Conservation (phyloP, 2,329 filamentous ascomycete genomes). For the Fusarium sororula region DNA sequence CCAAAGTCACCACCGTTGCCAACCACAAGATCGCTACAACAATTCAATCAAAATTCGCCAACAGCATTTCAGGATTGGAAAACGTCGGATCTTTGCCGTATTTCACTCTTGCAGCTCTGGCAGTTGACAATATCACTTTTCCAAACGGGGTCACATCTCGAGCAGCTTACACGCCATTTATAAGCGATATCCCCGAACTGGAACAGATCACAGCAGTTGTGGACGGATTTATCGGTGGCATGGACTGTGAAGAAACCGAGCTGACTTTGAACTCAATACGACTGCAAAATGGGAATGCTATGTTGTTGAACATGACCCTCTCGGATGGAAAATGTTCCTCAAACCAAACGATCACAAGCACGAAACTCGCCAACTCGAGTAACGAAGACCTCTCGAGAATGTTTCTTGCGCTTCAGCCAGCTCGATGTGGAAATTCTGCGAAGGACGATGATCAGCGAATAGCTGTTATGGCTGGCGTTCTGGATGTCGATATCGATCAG, state of each 20-base stretch:
- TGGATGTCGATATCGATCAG: constrained; percentile 27
- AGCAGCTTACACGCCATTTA: constrained; percentile 50
- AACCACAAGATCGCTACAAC: constrained; percentile 38
- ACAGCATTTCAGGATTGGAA: constrained; percentile 38
- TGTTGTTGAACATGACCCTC: constrained; percentile 46
- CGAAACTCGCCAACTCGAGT: constrained; percentile 19
- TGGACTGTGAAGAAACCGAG: constrained; percentile 46
- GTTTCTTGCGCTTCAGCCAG: constrained; percentile 31
- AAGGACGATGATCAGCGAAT: constrained; percentile 35
- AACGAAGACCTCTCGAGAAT: constrained; percentile 19
- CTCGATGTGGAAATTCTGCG: constrained; percentile 29
- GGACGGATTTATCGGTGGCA: constrained; percentile 46
- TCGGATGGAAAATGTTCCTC: constrained; percentile 30
- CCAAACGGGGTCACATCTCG: constrained; percentile 47
- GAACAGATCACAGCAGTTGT: constrained; percentile 44
- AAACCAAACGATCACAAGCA: constrained; percentile 30
- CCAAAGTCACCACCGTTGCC: constrained; percentile 41
- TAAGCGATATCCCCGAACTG: constrained; percentile 35
- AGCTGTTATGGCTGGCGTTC: constrained; percentile 28
- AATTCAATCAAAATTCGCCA: constrained; percentile 43
- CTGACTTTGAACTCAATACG: constrained; percentile 39
- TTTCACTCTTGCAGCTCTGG: constrained; percentile 47
- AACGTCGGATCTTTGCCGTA: constrained; percentile 44
- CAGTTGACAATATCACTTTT: constrained; percentile 39
- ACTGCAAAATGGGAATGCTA: constrained; percentile 13